A percentile compares a stretch with the other conserved stretches of the same genome.
Evolutionary conservation across 371 early-diverging fungal genomes (phyloP).

Genomic region (Blyttiomyces sp.): DNA sequence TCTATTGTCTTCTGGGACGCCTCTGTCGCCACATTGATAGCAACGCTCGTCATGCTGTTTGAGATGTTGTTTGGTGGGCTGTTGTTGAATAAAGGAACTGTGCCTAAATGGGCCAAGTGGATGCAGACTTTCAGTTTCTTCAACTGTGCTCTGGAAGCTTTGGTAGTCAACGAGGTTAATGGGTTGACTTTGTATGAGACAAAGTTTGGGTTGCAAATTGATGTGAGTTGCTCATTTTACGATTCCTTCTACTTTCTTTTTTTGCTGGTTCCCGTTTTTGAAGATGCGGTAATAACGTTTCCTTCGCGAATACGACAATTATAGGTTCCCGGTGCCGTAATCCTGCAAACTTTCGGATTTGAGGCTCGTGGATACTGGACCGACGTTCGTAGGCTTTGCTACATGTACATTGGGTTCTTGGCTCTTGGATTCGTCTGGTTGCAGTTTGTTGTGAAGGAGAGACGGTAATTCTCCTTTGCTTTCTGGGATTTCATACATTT

Average conservation of each 20-base stretch:
- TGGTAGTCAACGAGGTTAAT: constrained; percentile 85
- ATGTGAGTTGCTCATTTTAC: constrained; percentile 22
- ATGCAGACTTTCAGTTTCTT: constrained; percentile 80
- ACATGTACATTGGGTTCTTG: constrained; percentile 47
- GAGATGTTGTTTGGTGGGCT: constrained; percentile 89
- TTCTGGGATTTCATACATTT: no score
- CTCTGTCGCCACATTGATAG: constrained; percentile 73
- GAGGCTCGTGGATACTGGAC: constrained; percentile 80
- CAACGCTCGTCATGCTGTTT: constrained; percentile 80
- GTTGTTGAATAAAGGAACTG: constrained; percentile 73
- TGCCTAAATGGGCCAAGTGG: constrained; percentile 47
- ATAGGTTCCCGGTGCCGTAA: constrained; percentile 76
- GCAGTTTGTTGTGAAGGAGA: constrained; percentile 79
- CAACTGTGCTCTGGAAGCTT: constrained; percentile 85
- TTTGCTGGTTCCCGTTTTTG: no score
- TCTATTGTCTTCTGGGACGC: constrained; percentile 69
- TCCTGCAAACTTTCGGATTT: constrained; percentile 88
- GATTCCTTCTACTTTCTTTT: no score
- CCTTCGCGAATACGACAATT: no score
- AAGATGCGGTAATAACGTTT: no score
- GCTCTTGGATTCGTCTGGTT: constrained; percentile 75
- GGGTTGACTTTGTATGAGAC: constrained; percentile 77
- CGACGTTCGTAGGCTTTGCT: constrained; percentile 53
- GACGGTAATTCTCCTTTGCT: constrained; percentile 24
- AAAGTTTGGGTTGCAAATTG: constrained; percentile 38